Percentiles rank a stretch among this genome's conserved stretches.
Conservation (phyloP, 176 grass and related monocot species). For the Raddia guianensis region DNA sequence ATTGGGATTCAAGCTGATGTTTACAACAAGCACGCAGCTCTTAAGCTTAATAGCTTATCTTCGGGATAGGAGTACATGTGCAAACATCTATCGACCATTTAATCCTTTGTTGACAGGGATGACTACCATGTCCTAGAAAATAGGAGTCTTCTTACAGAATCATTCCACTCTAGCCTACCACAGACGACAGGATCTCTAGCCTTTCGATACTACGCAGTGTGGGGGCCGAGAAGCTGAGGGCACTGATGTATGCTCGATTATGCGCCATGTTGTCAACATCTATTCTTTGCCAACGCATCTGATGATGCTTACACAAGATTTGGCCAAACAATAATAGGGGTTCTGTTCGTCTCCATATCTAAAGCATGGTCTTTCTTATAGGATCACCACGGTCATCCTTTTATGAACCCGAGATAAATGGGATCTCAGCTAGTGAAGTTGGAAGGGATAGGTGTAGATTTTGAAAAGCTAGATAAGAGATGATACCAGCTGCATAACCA, state of each 20-base stretch:
- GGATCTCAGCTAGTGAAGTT: slow-evolving; percentile 66
- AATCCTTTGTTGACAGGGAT: neutral
- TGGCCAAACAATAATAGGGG: neutral
- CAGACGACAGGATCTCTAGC: neutral
- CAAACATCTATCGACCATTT: neutral
- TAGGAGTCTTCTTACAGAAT: slow-evolving; percentile 3
- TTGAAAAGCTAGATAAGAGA: slow-evolving; percentile 65
- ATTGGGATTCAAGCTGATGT: neutral
- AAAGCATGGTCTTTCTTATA: neutral
- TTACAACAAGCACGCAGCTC: neutral
- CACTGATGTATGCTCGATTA: neutral
- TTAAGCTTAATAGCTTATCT: neutral
- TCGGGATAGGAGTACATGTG: neutral
- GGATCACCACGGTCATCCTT: slow-evolving; percentile 28
- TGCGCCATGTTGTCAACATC: neutral
- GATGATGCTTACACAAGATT: neutral
- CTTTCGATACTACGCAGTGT: neutral
- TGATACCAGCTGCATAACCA: slow-evolving; percentile 87
- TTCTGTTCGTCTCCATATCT: slow-evolving; percentile 14
- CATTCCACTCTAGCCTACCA: slow-evolving; percentile 3
- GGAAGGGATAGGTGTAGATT: slow-evolving; percentile 68
- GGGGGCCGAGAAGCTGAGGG: neutral
- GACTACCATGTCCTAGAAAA: neutral
- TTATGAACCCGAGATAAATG: slow-evolving; percentile 72
- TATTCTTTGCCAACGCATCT: neutral